phyloP scores from a whole-genome alignment of 331 rosid genomes.

The Quercus phellos region DNA sequence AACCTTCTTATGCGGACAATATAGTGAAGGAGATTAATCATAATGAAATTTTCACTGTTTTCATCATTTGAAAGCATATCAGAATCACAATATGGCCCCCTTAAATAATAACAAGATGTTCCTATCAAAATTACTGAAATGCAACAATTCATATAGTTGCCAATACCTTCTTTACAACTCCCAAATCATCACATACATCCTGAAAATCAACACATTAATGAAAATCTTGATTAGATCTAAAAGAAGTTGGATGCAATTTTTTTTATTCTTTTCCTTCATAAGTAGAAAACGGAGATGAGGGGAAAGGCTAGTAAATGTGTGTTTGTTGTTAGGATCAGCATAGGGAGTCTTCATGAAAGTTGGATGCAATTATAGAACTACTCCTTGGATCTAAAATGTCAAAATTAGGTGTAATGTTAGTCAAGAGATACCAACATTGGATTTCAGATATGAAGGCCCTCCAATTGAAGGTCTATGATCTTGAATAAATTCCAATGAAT shows the following conservation, averaged over 20 bases:
- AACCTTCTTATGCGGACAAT: neutral
- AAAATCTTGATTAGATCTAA: neutral
- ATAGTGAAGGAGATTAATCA: neutral
- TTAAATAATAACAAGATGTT: constrained; percentile 4
- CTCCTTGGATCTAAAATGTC: neutral
- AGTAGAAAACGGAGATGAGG: too few relatives aligned
- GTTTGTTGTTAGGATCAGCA: too few relatives aligned
- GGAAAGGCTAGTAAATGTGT: too few relatives aligned
- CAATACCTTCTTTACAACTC: constrained; percentile 79
- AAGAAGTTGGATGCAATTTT: constrained; percentile 3
- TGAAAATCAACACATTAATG: constrained; percentile 38
- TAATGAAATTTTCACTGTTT: neutral
- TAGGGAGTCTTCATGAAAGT: neutral
- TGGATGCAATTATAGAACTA: neutral
- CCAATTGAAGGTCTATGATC: neutral
- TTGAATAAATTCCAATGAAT: neutral
- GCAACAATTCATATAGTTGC: constrained; percentile 1
- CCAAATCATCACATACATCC: constrained; percentile 87
- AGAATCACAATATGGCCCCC: constrained; percentile 12
- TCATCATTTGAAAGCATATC: neutral
- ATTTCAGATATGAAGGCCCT: neutral
- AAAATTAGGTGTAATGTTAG: neutral
- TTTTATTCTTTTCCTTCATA: too few relatives aligned
- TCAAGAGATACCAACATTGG: neutral
- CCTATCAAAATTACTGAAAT: neutral